A percentile compares a stretch with the other conserved stretches of the same genome.
Evolutionary conservation across 2,329 filamentous ascomycete species (phyloP).

Genomic region (Sphaceloma murrayae): DNA sequence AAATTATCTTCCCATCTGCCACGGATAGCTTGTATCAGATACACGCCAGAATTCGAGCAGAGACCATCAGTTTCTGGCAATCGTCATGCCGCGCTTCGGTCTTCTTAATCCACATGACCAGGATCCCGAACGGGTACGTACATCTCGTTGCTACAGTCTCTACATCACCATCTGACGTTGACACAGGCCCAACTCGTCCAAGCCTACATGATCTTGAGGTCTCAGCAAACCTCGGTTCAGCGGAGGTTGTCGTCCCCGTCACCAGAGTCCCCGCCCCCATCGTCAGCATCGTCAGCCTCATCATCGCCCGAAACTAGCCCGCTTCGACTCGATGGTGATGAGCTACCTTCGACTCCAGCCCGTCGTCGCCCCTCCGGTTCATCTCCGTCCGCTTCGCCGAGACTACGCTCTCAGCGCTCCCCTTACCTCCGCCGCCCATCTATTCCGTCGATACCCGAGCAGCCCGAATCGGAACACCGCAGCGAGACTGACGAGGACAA

Average conservation of each 20-base stretch:
- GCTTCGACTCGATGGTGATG: constrained; percentile 12
- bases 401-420: constrained; percentile 15
- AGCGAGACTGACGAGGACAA: constrained; percentile 36
- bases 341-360: constrained; percentile 19
- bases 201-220: constrained; percentile 33
- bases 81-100: constrained; percentile 15
- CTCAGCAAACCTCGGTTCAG: constrained; percentile 33
- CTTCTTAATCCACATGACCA: constrained; percentile 11
- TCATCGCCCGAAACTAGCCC: constrained; percentile 17
- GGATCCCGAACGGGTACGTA: constrained; percentile 14
- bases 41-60: not conserved
- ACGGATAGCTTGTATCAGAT: not conserved
- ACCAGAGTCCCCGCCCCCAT: constrained; percentile 22
- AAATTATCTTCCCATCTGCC: not conserved
- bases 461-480: constrained; percentile 21
- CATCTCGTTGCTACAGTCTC: not conserved
- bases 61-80: not conserved
- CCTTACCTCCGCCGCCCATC: constrained; percentile 13
- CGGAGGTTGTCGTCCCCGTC: constrained; percentile 31
- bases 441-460: constrained; percentile 20
- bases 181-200: constrained; percentile 24
- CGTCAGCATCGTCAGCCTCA: constrained; percentile 21
- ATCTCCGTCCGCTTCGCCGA: constrained; percentile 16
- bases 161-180: not conserved
- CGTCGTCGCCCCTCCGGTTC: constrained; percentile 19